These are phyloP conservation scores for Eucalyptus urophylla DNA, from an alignment of 345 rosid genomes.

Conservation along the genomic window DNA sequence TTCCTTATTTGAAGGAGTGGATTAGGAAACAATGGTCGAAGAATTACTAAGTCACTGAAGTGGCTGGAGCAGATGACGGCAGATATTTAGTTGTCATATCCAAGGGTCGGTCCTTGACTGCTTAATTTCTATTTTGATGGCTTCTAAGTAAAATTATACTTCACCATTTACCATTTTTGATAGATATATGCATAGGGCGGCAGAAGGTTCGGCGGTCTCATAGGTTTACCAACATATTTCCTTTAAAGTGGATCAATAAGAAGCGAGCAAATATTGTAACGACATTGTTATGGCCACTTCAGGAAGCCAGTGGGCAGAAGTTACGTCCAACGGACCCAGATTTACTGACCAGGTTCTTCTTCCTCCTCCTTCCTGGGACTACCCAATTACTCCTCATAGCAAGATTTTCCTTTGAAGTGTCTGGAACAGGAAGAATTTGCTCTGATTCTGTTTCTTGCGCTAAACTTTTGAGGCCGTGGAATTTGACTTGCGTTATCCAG, in stretches of 20 bases:
- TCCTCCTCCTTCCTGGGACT: background rate
- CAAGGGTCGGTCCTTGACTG: slow-evolving; percentile 22
- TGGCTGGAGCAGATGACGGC: slow-evolving; percentile 80
- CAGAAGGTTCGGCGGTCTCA: background rate
- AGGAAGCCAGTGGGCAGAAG: slow-evolving; percentile 1
- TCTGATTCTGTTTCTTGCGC: background rate
- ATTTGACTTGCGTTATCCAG: background rate
- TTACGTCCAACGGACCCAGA: background rate
- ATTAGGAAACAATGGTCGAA: slow-evolving; percentile 90
- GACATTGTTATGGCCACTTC: slow-evolving; percentile 7
- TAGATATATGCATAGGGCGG: background rate
- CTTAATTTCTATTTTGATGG: background rate
- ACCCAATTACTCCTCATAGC: background rate
- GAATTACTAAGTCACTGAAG: slow-evolving; percentile 73
- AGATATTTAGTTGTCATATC: slow-evolving; percentile 90
- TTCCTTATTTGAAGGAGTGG: slow-evolving; percentile 48
- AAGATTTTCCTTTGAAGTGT: background rate
- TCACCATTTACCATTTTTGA: background rate
- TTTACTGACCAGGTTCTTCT: background rate
- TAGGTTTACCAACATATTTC: background rate
- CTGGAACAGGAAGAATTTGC: background rate
- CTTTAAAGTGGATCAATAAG: slow-evolving; percentile 7
- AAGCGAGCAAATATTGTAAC: background rate
- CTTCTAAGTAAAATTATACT: background rate
- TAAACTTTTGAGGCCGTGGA: background rate